Evolutionary conservation across 495 filamentous ascomycete genomes (phyloP), one percentile per base, ranked within the genome.

Genomic region (Copromyces sp.): DNA sequence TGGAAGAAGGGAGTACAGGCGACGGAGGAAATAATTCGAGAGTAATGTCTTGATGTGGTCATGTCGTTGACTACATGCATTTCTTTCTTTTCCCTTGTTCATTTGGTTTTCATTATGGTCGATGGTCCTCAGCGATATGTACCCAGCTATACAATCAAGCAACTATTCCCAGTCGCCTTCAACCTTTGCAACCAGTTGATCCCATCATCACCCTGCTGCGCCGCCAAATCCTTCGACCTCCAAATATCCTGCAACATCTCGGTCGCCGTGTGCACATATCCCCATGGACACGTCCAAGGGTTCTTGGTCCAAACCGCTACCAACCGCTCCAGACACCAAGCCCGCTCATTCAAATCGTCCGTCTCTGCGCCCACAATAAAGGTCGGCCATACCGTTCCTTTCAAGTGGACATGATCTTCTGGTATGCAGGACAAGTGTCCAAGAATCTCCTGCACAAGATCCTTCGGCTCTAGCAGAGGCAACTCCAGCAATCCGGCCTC

Each of bases 341-440:
- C 61, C 20, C 84, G 74, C 42, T 76, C 76, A 2, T 53, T 61
- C 8, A 73, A 45, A 9, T 81, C 77, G 59, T 81, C 75, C 6
- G 82, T 80, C 41, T 89, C 87, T 4, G 88, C 78, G 2, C 87
- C 87, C 0, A 85, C 85, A 44, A 90, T 79, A 61, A 88, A 88
- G 1, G 88, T 86, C 0, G 88, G 86, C 88, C 87, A 90, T 0
- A 87, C 81, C 0, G 86, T 84, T 20, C 84, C 89, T 69, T 90
- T 90, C 75, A 88, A 84, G 17, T 86, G 73, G 0, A 81, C 75
- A 4, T 83, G 79, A 5, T 87, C 78, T 20, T 82, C 76, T n/a
- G 83, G 80, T 39, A 90, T 76, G 20, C 74, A 78, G 12, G 81
- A 78, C 32, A 89, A 79, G 61, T 85, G 74, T 0, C 78, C 72